Evolutionary conservation across 495 filamentous ascomycete genomes (phyloP).

Genomic region (Penicillium paxilli): DNA sequence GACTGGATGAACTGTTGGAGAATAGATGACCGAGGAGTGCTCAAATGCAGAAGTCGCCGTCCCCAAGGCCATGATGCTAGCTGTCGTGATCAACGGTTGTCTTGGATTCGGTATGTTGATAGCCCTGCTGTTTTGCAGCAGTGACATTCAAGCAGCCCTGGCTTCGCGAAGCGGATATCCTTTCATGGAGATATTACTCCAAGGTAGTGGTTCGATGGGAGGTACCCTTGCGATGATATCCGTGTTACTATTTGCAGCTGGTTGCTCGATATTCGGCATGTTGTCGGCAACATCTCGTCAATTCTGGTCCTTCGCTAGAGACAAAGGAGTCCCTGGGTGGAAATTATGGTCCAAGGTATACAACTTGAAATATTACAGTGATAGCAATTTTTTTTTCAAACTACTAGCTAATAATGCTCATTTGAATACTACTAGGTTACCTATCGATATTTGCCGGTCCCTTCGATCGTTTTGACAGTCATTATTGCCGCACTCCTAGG

Average conservation of each 20-base stretch:
- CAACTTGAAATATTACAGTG: background rate
- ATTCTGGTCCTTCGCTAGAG: slow-evolving; percentile 44
- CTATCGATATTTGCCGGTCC: background rate
- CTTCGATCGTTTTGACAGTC: slow-evolving; percentile 25
- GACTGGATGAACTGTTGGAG: background rate
- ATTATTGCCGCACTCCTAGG: slow-evolving; percentile 44
- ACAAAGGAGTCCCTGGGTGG: slow-evolving; percentile 13
- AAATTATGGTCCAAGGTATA: background rate
- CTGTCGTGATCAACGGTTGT: slow-evolving; percentile 47
- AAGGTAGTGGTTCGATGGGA: slow-evolving; percentile 37
- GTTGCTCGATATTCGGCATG: slow-evolving; percentile 44
- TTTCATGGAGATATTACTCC: slow-evolving; percentile 52
- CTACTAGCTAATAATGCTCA: no score
- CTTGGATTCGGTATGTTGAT: slow-evolving; percentile 52
- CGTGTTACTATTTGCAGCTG: slow-evolving; percentile 42
- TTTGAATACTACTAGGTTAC: no score
- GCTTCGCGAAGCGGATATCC: slow-evolving; percentile 41
- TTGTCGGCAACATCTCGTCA: slow-evolving; percentile 52
- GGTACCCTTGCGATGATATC: slow-evolving; percentile 47
- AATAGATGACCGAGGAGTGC: slow-evolving; percentile 57
- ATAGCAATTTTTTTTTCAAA: background rate
- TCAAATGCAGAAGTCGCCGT: slow-evolving; percentile 44
- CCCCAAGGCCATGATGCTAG: slow-evolving; percentile 46
- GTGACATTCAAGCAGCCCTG: slow-evolving; percentile 40
- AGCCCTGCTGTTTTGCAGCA: slow-evolving; percentile 48